Base-by-base conservation (phyloP, 2,329 filamentous ascomycete species). In the Rhytidhysteron rufulum region DNA sequence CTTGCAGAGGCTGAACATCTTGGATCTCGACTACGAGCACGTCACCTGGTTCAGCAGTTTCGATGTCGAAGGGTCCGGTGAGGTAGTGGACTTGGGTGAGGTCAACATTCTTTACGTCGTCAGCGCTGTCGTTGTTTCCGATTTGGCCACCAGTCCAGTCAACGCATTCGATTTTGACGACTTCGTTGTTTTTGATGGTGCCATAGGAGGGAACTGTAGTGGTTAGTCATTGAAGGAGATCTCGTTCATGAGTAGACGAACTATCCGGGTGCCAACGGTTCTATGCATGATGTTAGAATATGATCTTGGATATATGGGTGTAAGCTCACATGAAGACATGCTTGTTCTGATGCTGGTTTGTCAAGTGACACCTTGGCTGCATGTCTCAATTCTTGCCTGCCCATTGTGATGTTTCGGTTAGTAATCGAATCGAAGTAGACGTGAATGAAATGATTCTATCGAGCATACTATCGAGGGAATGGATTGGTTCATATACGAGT, bases 251-350 rank as follows among this genome's bases (percentile, higher is more conserved):
- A 11, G 18, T 21, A 16, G 10, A 58, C 74, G 38, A 74, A 89
- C 87, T 84, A 50, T 95, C 89, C 25, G 90, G 90, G 59, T 96
- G 90, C 90, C 89, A 95, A 63, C 89, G 77, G 58, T 96, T 96
- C 85, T 88, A 49, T 16, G 30, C 18, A 29, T 6, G 8, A 11
- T n/a, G 30, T 44, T 36, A 53, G n/a, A 4, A 42, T 31, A 25
- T 18, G 19, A 4, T 37, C 19, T 4, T 30, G 7, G 7, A 40
- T 29, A 4, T n/a, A n/a, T 21, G 18, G 24, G 10, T 24, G 11
- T 29, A n/a, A 11, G 15, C 80, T 59, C 73, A 86, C 84, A 67
- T 91, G 86, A 8, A 90, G 68, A 37, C 78, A 77, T 2, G 77
- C 66, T 58, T 91, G 86, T 47, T 88, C 79, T 25, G 75, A 71